Evolutionary conservation across 1,284 basidiomycete species (phyloP).

Genomic region (Tylopilus sp.): DNA sequence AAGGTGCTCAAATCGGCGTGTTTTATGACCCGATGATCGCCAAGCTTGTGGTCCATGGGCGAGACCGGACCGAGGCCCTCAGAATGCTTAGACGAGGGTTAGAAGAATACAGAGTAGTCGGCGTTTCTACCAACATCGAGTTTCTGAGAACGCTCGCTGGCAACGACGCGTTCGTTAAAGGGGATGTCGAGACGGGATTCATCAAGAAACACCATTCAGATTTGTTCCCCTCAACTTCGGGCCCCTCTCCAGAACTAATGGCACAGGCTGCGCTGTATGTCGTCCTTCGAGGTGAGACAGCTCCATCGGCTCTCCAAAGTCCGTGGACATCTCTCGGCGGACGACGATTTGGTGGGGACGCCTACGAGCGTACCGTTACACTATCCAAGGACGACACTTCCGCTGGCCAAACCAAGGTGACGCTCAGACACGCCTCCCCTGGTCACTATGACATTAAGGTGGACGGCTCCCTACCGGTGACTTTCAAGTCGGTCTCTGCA

Average conservation of each 20-base stretch:
- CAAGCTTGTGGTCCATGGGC: constrained; percentile 87
- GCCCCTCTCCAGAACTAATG: constrained; percentile 58
- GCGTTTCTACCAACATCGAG: constrained; percentile 87
- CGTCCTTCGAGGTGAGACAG: constrained; percentile 58
- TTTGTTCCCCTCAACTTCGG: constrained; percentile 61
- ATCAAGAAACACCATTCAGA: constrained; percentile 82
- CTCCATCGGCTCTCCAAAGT: constrained; percentile 18
- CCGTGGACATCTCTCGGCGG: constrained; percentile 70
- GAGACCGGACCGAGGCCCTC: constrained; percentile 82
- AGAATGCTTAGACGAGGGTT: constrained; percentile 74
- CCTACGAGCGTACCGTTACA: constrained; percentile 54
- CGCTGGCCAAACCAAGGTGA: constrained; percentile 41
- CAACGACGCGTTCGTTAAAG: constrained; percentile 71
- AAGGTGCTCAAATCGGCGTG: constrained; percentile 84
- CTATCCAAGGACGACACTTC: constrained; percentile 50
- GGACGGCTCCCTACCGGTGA: constrained; percentile 33
- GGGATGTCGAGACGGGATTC: constrained; percentile 91
- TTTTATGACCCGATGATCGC: constrained; percentile 96
- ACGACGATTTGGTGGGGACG: constrained; percentile 72
- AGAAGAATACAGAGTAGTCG: constrained; percentile 86
- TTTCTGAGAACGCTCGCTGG: constrained; percentile 78
- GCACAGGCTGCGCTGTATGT: constrained; percentile 78
- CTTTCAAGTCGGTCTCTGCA: constrained; percentile 52
- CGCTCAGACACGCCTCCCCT: constrained; percentile 41
- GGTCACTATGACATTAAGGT: constrained; percentile 56